These are phyloP conservation scores for Kazachstania africana DNA, from an alignment of 805 yeast genomes.

Conservation along the genomic window DNA sequence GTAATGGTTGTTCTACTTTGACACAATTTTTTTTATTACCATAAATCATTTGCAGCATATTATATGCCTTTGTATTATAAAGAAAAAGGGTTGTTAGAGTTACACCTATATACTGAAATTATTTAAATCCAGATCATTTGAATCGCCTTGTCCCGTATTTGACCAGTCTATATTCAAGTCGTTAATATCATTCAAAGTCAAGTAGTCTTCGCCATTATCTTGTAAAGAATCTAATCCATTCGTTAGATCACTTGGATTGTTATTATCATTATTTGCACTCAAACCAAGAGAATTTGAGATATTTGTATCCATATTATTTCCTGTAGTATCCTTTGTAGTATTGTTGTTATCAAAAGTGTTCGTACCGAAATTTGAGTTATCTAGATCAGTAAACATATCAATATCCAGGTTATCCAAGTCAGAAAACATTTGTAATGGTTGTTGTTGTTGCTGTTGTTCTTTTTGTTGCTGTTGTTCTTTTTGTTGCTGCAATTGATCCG, in stretches of 20 bases:
- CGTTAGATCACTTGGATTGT: neutral
- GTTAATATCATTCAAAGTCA: conserved; percentile 27
- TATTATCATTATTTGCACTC: too few species aligned
- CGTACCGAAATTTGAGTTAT: conserved; percentile 15
- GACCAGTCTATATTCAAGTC: conserved; percentile 26
- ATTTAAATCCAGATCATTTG: conserved; percentile 19
- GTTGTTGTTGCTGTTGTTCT: too few species aligned
- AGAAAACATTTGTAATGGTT: conserved; percentile 4
- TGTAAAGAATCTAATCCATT: conserved; percentile 4
- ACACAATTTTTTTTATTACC: conserved; percentile 1
- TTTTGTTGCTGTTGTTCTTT: too few species aligned
- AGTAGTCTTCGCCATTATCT: conserved; percentile 21
- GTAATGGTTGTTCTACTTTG: conserved; percentile 64
- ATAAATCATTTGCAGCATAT: neutral
- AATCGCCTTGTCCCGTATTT: conserved; percentile 17
- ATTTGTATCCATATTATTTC: neutral
- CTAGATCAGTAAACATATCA: conserved; percentile 23
- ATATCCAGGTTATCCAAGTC: conserved; percentile 22
- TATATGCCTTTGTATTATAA: neutral
- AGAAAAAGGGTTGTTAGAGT: neutral
- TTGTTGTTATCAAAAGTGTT: conserved; percentile 2
- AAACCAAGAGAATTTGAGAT: conserved; percentile 1
- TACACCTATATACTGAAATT: conserved; percentile 13
- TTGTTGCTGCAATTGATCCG: too few species aligned
- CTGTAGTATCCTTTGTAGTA: too few species aligned